A percentile compares a stretch with the other conserved stretches of the same genome.
phyloP scores from a whole-genome alignment of 371 early-diverging fungal genomes.

The Apophysomyces elegans region DNA sequence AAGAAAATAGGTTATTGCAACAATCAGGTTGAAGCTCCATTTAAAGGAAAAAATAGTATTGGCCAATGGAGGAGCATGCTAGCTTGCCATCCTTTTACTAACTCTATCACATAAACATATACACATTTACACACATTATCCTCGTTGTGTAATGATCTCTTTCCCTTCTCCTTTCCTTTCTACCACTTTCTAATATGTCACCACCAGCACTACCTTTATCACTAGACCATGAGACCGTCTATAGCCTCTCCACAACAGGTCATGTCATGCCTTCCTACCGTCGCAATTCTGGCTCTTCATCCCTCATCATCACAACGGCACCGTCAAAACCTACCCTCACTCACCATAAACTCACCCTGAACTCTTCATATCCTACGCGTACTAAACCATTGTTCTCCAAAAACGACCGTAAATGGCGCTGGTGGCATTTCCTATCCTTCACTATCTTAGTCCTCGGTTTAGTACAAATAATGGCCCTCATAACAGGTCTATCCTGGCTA shows the following conservation, averaged over 20 bases:
- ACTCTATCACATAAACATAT: not conserved
- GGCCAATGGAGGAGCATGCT: conserved; percentile 7
- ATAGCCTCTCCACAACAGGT: not conserved
- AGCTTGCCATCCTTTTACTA: not conserved
- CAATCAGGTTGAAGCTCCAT: conserved; percentile 9
- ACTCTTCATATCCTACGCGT: conserved; percentile 1
- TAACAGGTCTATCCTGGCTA: conserved; percentile 44
- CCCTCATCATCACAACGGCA: conserved; percentile 4
- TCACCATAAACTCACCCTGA: not conserved
- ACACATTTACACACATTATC: not conserved
- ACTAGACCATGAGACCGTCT: not conserved
- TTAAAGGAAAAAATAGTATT: conserved; percentile 10
- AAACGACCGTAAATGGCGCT: conserved; percentile 48
- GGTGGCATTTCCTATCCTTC: conserved; percentile 55
- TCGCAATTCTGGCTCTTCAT: conserved; percentile 6
- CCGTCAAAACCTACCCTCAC: not conserved
- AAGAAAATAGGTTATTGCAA: not conserved
- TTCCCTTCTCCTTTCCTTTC: not conserved
- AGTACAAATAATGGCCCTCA: conserved; percentile 38
- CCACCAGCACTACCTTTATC: conserved; percentile 3
- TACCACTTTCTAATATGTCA: not conserved
- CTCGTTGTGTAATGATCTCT: conserved; percentile 6
- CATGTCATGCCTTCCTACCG: conserved; percentile 11
- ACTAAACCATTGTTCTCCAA: conserved; percentile 16
- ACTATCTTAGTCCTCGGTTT: conserved; percentile 45